Percentiles rank a stretch among this genome's conserved stretches.
Conservation (phyloP, 352 stramenopile species). For the Globisporangium acanthophoron region DNA sequence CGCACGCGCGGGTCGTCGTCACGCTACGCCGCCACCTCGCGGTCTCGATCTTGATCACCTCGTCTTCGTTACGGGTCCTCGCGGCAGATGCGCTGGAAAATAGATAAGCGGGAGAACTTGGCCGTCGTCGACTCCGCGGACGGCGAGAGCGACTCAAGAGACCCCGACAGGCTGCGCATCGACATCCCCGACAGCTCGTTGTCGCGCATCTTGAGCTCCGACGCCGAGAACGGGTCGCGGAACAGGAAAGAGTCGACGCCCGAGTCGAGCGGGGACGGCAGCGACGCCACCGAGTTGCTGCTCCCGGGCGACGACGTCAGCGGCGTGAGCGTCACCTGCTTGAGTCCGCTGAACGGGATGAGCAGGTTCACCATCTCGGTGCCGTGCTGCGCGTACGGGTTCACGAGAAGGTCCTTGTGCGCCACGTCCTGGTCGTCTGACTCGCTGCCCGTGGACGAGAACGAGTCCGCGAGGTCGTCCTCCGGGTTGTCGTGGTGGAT, state of each 20-base stretch:
- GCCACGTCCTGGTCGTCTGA: constrained; percentile 52
- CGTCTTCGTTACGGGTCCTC: constrained; percentile 36
- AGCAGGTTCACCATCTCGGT: constrained; percentile 59
- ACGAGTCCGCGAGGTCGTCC: constrained; percentile 28
- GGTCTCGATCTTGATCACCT: neutral
- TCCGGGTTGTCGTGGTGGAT: constrained; percentile 65
- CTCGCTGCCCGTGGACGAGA: constrained; percentile 61
- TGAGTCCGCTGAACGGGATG: constrained; percentile 58
- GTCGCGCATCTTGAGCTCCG: constrained; percentile 26
- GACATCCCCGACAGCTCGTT: neutral
- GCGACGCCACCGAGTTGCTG: constrained; percentile 29
- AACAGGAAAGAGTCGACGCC: constrained; percentile 24
- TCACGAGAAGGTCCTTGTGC: constrained; percentile 53
- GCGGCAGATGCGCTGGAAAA: constrained; percentile 81
- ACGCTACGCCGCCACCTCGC: neutral
- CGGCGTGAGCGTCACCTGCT: constrained; percentile 53
- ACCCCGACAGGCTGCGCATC: constrained; percentile 1
- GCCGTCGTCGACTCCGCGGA: constrained; percentile 25
- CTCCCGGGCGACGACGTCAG: constrained; percentile 33
- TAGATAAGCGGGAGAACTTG: constrained; percentile 69
- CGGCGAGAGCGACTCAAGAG: constrained; percentile 27
- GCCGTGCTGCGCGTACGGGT: constrained; percentile 59
- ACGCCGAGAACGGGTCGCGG: constrained; percentile 42
- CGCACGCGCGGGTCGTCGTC: neutral
- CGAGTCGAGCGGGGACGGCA: constrained; percentile 12